These are phyloP conservation scores for Basipetospora sp. DNA, from an alignment of 2,329 filamentous ascomycete genomes.

Conservation along the genomic window DNA sequence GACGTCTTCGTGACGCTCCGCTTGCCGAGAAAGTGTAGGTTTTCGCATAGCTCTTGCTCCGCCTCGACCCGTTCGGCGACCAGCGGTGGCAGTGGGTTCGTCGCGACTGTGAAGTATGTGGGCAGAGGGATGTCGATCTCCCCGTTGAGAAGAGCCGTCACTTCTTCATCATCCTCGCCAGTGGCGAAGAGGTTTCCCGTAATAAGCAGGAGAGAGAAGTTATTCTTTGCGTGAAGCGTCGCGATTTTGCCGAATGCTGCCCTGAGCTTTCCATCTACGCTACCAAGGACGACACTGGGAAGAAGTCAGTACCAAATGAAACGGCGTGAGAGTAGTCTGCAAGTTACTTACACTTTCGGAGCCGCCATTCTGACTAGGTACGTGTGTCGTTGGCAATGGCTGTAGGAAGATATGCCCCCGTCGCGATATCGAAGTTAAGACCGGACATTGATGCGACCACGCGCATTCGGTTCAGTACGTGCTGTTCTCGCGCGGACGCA, in stretches of 20 bases:
- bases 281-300: slow-evolving; percentile 62
- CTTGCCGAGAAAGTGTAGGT: slow-evolving; percentile 80
- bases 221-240: slow-evolving; percentile 71
- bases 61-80: slow-evolving; percentile 61
- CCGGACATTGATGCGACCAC: no score
- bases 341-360: slow-evolving; percentile 30
- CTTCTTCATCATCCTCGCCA: slow-evolving; percentile 37
- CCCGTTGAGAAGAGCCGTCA: slow-evolving; percentile 48
- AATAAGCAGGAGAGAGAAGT: slow-evolving; percentile 72
- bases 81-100: slow-evolving; percentile 50
- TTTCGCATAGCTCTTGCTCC: slow-evolving; percentile 67
- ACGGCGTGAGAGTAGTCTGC: not conserved
- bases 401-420: no score
- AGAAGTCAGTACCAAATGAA: slow-evolving; percentile 6
- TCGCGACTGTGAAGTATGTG: slow-evolving; percentile 81
- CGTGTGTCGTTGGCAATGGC: no score
- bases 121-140: slow-evolving; percentile 60
- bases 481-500: no score
- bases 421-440: no score
- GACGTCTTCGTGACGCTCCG: slow-evolving; percentile 77
- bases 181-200: slow-evolving; percentile 68
- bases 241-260: slow-evolving; percentile 67
- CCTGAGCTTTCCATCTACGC: slow-evolving; percentile 63
- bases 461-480: no score
- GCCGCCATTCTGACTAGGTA: slow-evolving; percentile 26